Evolutionary conservation across 2,329 filamentous ascomycete species (phyloP), one percentile per base, ranked within the genome.

Genomic region (Tricladium varicosporioides): DNA sequence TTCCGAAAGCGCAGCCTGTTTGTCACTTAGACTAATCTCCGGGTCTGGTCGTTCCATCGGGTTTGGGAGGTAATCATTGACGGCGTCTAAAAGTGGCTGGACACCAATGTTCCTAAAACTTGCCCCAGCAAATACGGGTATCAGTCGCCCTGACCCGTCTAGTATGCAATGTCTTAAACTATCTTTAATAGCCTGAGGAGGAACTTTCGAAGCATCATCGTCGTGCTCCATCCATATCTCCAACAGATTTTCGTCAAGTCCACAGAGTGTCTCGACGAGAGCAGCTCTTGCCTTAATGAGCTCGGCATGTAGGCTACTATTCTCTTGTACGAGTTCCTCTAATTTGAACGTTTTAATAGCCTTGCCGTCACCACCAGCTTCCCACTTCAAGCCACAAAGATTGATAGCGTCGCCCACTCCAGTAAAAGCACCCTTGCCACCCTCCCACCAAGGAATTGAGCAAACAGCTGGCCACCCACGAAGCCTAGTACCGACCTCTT

Each of bases 41-140:
- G 91, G 82, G 67, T 93, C 88, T 8, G 91, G 89, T 15, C 90
- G 81, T 68, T 97, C 91, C 1, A 80, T 75, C 0, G 94, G 94
- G 62, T 85, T 90, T 0, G 94, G 94, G 2, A 97, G 79, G 47
- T 97, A 87, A 68, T 97, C 90, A 8, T 91, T 84, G 11, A 97
- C 85, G 40, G 91, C 91, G 71, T 97, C 92, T 53, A 97, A 81
- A 18, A 99, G 78, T 27, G 92, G 91, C 71, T 97, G 91, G 3
- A 97, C 92, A 7, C 94, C 94, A 60, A 97, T 91, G 63, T 97
- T 96, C 44, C 89, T 85, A 73, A 97, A 92, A 71, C 92, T 97
- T 5, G 93, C 92, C 2, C 93, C 93, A 0, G 91, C 91, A 72
- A 96, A 95, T 0, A 97, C 82, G 0, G 93, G 93, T 45, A 94